phyloP scores from a whole-genome alignment of 116 monocot genomes.

The Dioscorea cayenensis region DNA sequence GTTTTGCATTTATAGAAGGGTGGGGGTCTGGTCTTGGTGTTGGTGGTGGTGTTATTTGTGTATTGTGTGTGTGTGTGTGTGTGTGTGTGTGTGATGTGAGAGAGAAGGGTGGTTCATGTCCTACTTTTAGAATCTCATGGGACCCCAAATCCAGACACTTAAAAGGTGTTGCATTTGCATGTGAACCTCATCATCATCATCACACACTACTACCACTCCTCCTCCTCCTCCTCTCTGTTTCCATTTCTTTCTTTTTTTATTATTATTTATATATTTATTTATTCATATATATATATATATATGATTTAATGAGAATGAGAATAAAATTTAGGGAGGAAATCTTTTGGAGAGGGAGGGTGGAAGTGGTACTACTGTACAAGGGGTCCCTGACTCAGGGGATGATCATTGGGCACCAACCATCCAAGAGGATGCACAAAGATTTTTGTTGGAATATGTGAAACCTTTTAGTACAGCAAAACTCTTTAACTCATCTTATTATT shows the following conservation, averaged over 20 bases:
- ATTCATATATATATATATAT: too few species aligned
- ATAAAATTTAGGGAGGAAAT: slow-evolving; percentile 3
- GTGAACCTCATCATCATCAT: slow-evolving; percentile 8
- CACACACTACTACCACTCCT: background rate
- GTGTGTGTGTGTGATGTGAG: too few species aligned
- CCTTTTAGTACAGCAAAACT: background rate
- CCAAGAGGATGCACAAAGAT: slow-evolving; percentile 5
- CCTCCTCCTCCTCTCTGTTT: background rate
- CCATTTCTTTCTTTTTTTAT: too few species aligned
- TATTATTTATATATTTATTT: too few species aligned
- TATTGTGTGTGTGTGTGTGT: too few species aligned
- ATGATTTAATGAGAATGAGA: too few species aligned
- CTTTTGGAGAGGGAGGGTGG: slow-evolving; percentile 8
- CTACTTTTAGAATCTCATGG: background rate
- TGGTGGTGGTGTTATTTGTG: too few species aligned
- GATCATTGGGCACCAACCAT: slow-evolving; percentile 14
- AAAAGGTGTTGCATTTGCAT: slow-evolving; percentile 10
- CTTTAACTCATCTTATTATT: background rate
- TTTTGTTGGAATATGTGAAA: slow-evolving; percentile 5
- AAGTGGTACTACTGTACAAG: background rate
- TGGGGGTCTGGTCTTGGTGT: too few species aligned
- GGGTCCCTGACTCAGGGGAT: background rate
- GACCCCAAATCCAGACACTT: slow-evolving; percentile 4
- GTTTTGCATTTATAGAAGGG: background rate
- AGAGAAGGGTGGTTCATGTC: background rate